Base-by-base conservation (phyloP, 768 basidiomycete genomes). In the Lactifluus rugatus region DNA sequence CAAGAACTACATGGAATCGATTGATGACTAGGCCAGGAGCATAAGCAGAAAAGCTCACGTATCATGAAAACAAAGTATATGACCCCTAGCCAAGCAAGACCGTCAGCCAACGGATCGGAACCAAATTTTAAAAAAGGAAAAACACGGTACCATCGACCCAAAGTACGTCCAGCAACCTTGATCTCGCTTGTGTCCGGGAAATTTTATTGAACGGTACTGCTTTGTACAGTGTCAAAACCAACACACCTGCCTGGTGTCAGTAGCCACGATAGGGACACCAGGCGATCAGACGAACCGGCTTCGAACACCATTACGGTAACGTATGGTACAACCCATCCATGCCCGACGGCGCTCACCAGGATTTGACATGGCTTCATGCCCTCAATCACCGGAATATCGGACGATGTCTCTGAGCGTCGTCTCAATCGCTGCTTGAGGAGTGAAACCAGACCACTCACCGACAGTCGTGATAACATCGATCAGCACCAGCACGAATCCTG, bases 31-130 rank as follows among this genome's bases (percentile, higher is more conserved):
- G 4, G 23, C 7, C 0, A 0, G 5, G 13, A 13, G 37, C 17
- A 31, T 13, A 14, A n/a, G 37, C 9, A 11, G 7, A 46, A 34
- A 47, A 10, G 13, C 59, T 55, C 31, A 62, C 54, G 28, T 23
- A 61, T 26, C 62, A 62, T 61, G 59, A 61, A 61, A n/a, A 62
- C 46, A 16, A 61, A 62, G 50, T 62, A 62, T 5, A 62, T 61
- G 6, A 56, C 31, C 10, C 62, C 62, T 62, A 14, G 13, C 4
- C 31, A 60, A 55, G 9, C 9, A 14, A 9, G 26, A 31, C n/a
- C 8, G 9, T 59, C 21, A 49, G 32, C 36, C 4, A 8, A n/a
- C 26, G 16, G 4, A 42, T 32, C 10, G 36, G 34, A 3, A 16
- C 8, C n/a, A n/a, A n/a, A n/a, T 6, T 11, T 16, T 14, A n/a